A percentile compares a stretch with the other conserved stretches of the same genome.
These are phyloP conservation scores for Stellera chamaejasme DNA, from an alignment of 345 rosid genomes.

Conservation along the genomic window DNA sequence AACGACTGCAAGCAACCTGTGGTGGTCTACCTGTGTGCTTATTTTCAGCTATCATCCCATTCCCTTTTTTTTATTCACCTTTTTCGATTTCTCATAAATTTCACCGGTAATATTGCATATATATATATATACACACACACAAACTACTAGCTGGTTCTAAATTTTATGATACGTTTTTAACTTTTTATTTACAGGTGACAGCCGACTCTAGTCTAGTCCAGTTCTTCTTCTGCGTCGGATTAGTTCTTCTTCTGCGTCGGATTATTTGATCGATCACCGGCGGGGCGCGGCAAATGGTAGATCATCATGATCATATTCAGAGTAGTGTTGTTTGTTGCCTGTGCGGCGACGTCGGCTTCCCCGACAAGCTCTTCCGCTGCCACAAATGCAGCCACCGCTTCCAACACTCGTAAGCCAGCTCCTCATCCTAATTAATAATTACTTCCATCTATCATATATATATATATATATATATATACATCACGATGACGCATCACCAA, in stretches of 20 bases:
- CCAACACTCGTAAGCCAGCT: constrained; percentile 80
- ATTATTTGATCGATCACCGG: neutral
- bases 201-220: no score
- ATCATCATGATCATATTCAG: constrained; percentile 50
- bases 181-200: no score
- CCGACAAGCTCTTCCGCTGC: constrained; percentile 95
- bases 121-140: no score
- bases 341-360: constrained; percentile 98
- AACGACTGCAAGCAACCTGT: constrained; percentile 90
- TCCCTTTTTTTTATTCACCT: neutral
- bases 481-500: no score
- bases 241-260: constrained; percentile 9
- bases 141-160: no score
- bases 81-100: no score
- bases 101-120: no score
- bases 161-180: no score
- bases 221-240: constrained; percentile 8
- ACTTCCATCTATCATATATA: neutral
- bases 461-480: no score
- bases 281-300: constrained; percentile 58
- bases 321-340: constrained; percentile 57
- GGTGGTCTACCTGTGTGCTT: constrained; percentile 52
- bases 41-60: neutral
- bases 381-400: constrained; percentile 76
- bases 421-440: neutral